Conservation (phyloP, 2,329 filamentous ascomycete species). For the Fusarium oxysporum region DNA sequence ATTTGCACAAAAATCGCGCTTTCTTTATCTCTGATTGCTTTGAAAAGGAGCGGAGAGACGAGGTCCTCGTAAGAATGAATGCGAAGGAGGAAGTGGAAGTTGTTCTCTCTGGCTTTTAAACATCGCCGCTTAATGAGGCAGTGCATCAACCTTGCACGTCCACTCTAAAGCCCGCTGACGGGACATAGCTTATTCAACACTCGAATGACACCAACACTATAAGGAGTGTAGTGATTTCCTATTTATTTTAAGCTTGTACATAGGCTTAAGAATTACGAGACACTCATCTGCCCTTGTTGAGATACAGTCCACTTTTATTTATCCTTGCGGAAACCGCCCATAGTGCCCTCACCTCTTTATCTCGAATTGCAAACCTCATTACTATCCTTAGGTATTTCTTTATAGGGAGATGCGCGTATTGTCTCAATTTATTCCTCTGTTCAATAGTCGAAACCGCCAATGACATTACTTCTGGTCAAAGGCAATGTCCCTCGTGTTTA, state of each 20-base stretch:
- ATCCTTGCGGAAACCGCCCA: not conserved
- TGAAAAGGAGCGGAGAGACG: not conserved
- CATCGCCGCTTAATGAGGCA: conserved; percentile 13
- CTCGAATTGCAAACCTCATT: not conserved
- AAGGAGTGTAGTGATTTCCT: not conserved
- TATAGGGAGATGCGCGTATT: not conserved
- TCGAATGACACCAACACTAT: not conserved
- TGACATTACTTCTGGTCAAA: not conserved
- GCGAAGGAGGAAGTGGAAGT: not conserved
- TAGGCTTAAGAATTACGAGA: not conserved
- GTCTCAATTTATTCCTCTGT: not conserved
- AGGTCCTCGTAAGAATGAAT: not conserved
- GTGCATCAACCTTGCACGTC: conserved; percentile 19
- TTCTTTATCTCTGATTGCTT: not conserved
- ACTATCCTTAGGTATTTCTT: not conserved
- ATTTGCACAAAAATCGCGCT: conserved; percentile 12
- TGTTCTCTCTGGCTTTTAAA: conserved; percentile 12
- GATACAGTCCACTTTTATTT: not conserved
- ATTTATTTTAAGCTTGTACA: not conserved
- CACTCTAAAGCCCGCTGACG: not conserved
- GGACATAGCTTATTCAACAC: not conserved
- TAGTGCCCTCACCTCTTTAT: not conserved
- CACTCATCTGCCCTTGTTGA: not conserved
- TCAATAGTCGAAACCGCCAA: not conserved
- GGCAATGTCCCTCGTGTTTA: not conserved